These are phyloP conservation scores for Talaromyces verruculosus DNA, from an alignment of 2,329 filamentous ascomycete species.

Conservation along the genomic window DNA sequence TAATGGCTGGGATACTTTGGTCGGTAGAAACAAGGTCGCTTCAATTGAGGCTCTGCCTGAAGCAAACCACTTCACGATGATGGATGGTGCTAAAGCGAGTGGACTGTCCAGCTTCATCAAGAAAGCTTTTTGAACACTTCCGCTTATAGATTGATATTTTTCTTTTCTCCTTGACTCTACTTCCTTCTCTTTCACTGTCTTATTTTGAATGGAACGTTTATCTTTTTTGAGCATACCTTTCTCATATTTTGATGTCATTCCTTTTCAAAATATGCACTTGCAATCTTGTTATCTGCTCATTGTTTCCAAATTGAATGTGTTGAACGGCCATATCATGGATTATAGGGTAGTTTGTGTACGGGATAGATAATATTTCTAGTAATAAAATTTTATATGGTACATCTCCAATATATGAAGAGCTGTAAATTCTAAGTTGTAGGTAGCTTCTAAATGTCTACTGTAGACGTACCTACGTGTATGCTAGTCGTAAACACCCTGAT, in stretches of 20 bases:
- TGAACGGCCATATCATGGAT: not conserved
- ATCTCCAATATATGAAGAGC: not conserved
- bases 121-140: constrained; percentile 16
- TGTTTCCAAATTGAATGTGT: constrained; percentile 2
- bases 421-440: too few species aligned
- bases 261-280: not conserved
- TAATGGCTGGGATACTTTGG: constrained; percentile 50
- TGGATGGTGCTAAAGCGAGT: constrained; percentile 21
- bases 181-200: not conserved
- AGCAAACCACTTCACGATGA: constrained; percentile 38
- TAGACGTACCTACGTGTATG: not conserved
- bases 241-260: constrained; percentile 5
- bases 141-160: not conserved
- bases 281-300: not conserved
- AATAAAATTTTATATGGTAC: not conserved
- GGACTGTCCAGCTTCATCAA: constrained; percentile 22
- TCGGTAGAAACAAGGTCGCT: constrained; percentile 40
- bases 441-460: too few species aligned
- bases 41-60: constrained; percentile 35
- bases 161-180: not conserved
- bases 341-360: not conserved
- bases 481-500: not conserved
- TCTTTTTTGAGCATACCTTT: not conserved
- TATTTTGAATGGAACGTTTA: not conserved
- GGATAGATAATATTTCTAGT: constrained; percentile 12